Percentiles rank a stretch among this genome's conserved stretches.
These are phyloP conservation scores for Carallia brachiata DNA, from an alignment of 345 rosid species.

Conservation along the genomic window DNA sequence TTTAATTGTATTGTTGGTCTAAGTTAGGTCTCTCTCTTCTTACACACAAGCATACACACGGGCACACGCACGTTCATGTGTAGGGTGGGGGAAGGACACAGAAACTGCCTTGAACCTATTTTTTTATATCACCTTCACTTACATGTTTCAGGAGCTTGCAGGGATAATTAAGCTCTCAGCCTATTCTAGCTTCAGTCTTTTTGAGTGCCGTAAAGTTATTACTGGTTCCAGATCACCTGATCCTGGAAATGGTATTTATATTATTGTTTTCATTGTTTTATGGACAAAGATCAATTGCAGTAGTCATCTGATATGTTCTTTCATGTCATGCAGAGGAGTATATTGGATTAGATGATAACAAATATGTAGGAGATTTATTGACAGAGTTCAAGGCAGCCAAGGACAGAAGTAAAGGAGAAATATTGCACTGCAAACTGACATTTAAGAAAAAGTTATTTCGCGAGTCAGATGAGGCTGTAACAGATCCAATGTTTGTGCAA, in stretches of 20 bases:
- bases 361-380: conserved; percentile 87
- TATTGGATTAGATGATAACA: conserved; percentile 94
- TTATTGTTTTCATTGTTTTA: conserved; percentile 11
- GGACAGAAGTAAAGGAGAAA: conserved; percentile 94
- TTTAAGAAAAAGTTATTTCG: conserved; percentile 92
- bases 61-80: too few species aligned
- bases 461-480: conserved; percentile 94
- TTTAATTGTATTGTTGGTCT: background rate
- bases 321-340: conserved; percentile 70
- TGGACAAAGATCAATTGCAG: conserved; percentile 4
- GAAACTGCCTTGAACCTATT: background rate
- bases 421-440: conserved; percentile 82
- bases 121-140: conserved; percentile 16
- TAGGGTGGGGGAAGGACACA: too few species aligned
- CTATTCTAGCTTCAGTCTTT: conserved; percentile 89
- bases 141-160: conserved; percentile 74
- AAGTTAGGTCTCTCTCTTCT: too few species aligned
- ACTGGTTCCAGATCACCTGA: conserved; percentile 88
- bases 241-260: conserved; percentile 69
- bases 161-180: conserved; percentile 88
- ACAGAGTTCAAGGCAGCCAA: conserved; percentile 92
- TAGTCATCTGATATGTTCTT: conserved; percentile 22
- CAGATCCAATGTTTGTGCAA: conserved; percentile 93
- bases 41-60: too few species aligned
- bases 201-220: conserved; percentile 92